Base-by-base conservation (phyloP, 2,329 filamentous ascomycete species). In the Aspergillus neotritici region DNA sequence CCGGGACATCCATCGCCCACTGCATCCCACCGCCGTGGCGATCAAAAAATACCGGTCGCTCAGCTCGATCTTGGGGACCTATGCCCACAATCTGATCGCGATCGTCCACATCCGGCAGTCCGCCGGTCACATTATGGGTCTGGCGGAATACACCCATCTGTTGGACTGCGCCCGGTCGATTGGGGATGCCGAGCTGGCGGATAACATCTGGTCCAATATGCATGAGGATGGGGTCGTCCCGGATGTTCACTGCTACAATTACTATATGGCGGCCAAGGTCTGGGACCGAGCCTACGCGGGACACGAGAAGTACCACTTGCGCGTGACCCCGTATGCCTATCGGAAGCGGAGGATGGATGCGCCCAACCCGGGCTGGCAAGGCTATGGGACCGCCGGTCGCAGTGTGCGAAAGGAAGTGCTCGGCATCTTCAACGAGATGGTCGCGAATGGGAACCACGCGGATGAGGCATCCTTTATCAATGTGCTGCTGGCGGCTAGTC, bases 381-480 rank as follows among this genome's bases (percentile, higher is more conserved):
- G 62, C 12, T 67, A 53, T 31, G 56, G 50, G 17, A 65, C 62
- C 0, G 61, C 50, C 5, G 29, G 15, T 14, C 43, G 51, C 12
- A 67, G 68, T 48, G 57, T 71, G 5, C 58, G 63, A 7, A 52
- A 54, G 16, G 37, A 57, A n/a, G 63, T 70, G 5, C 40, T 71
- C 43, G 37, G 50, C 1, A 55, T 75, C 2, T 76, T 79, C 46
- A 58, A 68, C 16, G 55, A 70, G 16, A 79, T 82, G 73, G 61
- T 69, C 3, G 49, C 61, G 3, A 49, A 59, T 6, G 72, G 72
- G 1, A 50, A 72, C 13, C 46, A 62, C 11, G 69, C 70, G 2
- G 69, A 80, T 45, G 74, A 77, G 55, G 65, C 71, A 38, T 79
- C 74, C 1, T 80, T 75, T 49, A 67, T 71, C 46, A 68, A 74